phyloP scores from a whole-genome alignment of 2,329 filamentous ascomycete genomes.

The Aspergillus sp. region DNA sequence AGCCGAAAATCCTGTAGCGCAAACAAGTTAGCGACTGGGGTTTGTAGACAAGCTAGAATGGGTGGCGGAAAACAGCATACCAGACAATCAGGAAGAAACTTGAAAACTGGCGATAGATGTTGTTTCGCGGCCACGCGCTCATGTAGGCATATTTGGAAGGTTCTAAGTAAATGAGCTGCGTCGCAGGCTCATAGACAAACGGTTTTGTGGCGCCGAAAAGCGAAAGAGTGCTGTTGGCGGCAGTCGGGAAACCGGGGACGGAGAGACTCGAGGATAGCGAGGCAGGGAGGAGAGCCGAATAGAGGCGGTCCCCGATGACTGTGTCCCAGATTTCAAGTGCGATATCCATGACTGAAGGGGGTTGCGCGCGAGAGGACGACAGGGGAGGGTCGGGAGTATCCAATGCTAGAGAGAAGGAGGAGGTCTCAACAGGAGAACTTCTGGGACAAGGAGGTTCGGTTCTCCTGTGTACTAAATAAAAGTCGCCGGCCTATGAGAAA shows the following conservation, averaged over 20 bases:
- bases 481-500: slow-evolving; percentile 12
- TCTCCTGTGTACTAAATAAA: slow-evolving; percentile 1
- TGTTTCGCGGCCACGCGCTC: slow-evolving; percentile 75
- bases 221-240: slow-evolving; percentile 55
- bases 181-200: slow-evolving; percentile 67
- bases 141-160: slow-evolving; percentile 76
- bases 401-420: slow-evolving; percentile 1
- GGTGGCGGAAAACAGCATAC: slow-evolving; percentile 50
- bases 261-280: slow-evolving; percentile 55
- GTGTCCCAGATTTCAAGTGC: slow-evolving; percentile 83
- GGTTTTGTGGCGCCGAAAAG: slow-evolving; percentile 54
- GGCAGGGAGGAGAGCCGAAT: slow-evolving; percentile 68
- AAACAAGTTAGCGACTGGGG: slow-evolving; percentile 7
- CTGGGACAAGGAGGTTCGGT: neutral
- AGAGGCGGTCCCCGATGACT: slow-evolving; percentile 75
- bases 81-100: slow-evolving; percentile 84
- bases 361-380: neutral
- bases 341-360: slow-evolving; percentile 70
- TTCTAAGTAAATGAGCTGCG: slow-evolving; percentile 64
- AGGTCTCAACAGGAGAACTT: neutral
- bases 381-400: neutral
- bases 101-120: slow-evolving; percentile 70
- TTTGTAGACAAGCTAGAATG: neutral
- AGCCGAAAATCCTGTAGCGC: slow-evolving; percentile 73
- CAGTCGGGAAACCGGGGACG: slow-evolving; percentile 50